Evolutionary conservation across 176 grass and related monocot species (phyloP), one percentile per base, ranked within the genome.

Genomic region (Triticum dicoccoides): DNA sequence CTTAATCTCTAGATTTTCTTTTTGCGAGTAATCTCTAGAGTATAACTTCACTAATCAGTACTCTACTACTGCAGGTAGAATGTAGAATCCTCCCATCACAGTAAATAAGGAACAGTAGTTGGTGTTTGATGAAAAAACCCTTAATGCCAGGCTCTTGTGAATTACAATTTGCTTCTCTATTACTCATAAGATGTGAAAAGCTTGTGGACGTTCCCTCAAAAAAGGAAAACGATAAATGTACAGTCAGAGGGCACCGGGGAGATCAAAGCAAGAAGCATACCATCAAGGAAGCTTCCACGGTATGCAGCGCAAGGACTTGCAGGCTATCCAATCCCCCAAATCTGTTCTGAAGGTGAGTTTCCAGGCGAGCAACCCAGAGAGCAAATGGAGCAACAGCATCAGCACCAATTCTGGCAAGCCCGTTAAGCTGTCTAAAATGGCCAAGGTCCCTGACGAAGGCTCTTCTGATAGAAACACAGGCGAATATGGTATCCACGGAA

Each of bases 301-400:
- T 85, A 65, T 89, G 87, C 29, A 85, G 76, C 4, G 82, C 87
- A 59, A 85, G 34, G 76, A 89, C 8, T 30, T 89, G 87, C 67
- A 89, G 39, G 23, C n/a, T 89, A 80, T 89, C 87, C 76, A 89
- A 65, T 1, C 76, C 76, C 63, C 87, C 76, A 80, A 85, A 75
- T 18, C 68, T 84, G 10, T 34, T 25, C 68, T 89, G 76, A 70
- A 89, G 42, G 14, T 12, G 76, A 67, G 87, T 47, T 34, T 89
- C 87, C 0, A 80, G 3, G 42, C 87, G 87, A 11, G 76, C 76
- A 8, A 85, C 56, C 82, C 58, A 89, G 30, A 73, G 68, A 3
- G 68, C 82, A 23, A 89, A 5, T 4, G 87, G 87, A 44, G 87
- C 87, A 75, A 75, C 41, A 41, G 68, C 87, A 20, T 80, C 58